Evolutionary conservation across 1,284 basidiomycete species (phyloP), one percentile per base, ranked within the genome.

Genomic region (Fomitopsis betulina): DNA sequence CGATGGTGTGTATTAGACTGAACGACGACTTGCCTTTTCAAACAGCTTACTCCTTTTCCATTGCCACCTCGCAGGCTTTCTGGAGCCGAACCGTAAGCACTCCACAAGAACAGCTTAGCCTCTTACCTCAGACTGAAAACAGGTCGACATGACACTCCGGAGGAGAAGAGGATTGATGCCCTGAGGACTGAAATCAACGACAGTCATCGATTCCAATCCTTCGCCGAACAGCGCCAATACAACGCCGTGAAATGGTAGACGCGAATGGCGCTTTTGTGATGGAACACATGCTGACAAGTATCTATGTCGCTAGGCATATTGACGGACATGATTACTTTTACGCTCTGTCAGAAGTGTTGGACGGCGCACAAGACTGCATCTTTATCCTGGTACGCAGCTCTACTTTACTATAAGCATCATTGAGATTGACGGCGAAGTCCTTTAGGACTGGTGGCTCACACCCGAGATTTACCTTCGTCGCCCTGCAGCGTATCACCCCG

Each of bases 251-350:
- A 96, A 75, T 97, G 92, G 93, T 90, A 60, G 38, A 77, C 73
- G 52, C 32, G 15, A 33, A 15, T 21, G 3, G 2, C 15, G 9
- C 32, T 19, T 50, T n/a, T 32, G 5, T 8, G 9, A 32, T 6
- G 17, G 33, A 30, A 17, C 12, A 17, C 23, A 2, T 10, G 17
- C 45, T 51, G 49, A 51, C 3, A 51, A 30, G 5, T 30, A 30
- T 30, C 27, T 8, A 4, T 10, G 17, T 23, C n/a, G 49, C 57
- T 56, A 89, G 89, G 87, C 91, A 94, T 68, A 82, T 95, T 53
- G 93, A 95, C 67, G 93, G 94, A 0, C 89, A 93, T 60, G 93
- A 97, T 75, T 97, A 96, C 72, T 92, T 97, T 80, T 96, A 90
- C 83, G 94, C 95, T 0, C 71, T 96, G 33, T 93, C 92, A 2